These are phyloP conservation scores for Botrytis paeoniae DNA, from an alignment of 2,329 filamentous ascomycete species.

Conservation along the genomic window DNA sequence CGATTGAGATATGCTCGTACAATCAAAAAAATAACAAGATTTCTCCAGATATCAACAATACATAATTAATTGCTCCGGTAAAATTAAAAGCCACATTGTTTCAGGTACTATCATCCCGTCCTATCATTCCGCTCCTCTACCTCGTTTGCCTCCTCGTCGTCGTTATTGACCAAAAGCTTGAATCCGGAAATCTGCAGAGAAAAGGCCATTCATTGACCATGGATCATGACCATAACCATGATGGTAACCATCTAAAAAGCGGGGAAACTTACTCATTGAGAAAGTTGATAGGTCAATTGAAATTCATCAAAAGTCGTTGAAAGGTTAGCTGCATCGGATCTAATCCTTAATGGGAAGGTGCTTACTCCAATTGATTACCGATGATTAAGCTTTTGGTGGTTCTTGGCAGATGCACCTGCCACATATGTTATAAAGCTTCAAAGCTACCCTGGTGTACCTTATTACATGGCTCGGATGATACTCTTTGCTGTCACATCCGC, in stretches of 20 bases:
- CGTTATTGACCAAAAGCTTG: not conserved
- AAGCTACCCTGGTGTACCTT: not conserved
- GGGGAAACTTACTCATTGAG: not conserved
- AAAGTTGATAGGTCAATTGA: not conserved
- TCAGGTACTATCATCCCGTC: not conserved
- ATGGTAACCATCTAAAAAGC: not conserved
- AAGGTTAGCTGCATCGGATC: not conserved
- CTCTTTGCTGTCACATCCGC: not conserved
- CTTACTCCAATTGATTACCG: not conserved
- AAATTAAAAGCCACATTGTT: not conserved
- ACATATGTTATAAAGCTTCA: not conserved
- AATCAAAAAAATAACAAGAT: not conserved
- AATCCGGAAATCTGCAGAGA: not conserved
- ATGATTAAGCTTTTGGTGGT: not conserved
- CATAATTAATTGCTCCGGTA: not conserved
- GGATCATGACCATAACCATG: not conserved
- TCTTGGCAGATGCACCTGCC: conserved; percentile 5
- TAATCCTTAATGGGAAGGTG: not conserved
- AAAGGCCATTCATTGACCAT: not conserved
- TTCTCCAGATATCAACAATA: not conserved
- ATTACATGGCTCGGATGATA: not conserved
- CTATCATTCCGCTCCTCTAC: not conserved
- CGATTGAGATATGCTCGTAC: not conserved
- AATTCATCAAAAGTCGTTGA: not conserved
- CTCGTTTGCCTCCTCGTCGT: not conserved